Conservation (phyloP, 305 asterid genomes). For the Ajuga reptans region DNA sequence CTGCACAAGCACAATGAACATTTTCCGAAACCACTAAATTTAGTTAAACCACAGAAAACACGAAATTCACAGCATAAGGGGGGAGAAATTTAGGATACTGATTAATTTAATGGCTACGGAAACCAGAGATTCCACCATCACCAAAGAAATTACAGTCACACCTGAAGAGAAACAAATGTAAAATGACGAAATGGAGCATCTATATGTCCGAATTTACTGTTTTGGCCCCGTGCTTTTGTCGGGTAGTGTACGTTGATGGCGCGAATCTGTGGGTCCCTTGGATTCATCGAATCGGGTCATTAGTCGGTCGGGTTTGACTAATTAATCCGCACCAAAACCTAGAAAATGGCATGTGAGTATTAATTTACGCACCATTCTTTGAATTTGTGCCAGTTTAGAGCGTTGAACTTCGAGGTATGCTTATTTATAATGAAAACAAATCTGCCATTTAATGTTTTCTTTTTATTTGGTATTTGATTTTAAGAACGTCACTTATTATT, state of each 20-base stretch:
- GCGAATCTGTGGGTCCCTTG: conserved; percentile 4
- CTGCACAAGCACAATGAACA: conserved; percentile 21
- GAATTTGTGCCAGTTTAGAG: too few species aligned
- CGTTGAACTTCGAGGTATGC: too few species aligned
- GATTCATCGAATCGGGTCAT: too few species aligned
- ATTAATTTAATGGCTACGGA: conserved; percentile 10
- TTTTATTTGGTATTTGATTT: too few species aligned
- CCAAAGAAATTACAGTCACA: background rate
- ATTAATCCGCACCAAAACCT: too few species aligned
- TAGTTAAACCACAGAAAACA: background rate
- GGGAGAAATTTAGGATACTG: background rate
- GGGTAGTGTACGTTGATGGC: background rate
- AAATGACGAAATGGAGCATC: background rate
- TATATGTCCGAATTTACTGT: background rate
- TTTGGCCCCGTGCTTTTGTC: background rate
- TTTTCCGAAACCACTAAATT: background rate
- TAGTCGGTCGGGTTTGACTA: too few species aligned
- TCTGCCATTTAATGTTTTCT: too few species aligned
- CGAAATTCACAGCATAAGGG: background rate
- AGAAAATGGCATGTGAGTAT: too few species aligned
- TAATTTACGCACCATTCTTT: too few species aligned
- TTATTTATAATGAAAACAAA: too few species aligned
- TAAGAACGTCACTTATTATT: too few species aligned
- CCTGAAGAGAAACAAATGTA: background rate
- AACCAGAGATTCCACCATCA: background rate